A percentile compares a stretch with the other conserved stretches of the same genome.
These are phyloP conservation scores for Barbarea vulgaris DNA, from an alignment of 345 rosid species.

Conservation along the genomic window DNA sequence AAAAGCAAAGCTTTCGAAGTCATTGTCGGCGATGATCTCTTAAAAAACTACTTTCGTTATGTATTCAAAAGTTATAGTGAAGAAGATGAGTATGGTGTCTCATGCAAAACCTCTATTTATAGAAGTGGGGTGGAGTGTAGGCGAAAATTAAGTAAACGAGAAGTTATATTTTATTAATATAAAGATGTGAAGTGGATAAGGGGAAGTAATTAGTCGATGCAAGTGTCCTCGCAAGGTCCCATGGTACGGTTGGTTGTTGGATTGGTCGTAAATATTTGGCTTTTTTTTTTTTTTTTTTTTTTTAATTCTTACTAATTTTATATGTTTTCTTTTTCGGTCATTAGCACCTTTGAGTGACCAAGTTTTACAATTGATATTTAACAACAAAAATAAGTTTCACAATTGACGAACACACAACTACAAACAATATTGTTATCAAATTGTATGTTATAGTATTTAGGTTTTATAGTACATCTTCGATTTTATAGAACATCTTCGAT, in stretches of 20 bases:
- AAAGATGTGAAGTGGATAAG: background rate
- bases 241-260: background rate
- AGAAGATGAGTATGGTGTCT: constrained; percentile 1
- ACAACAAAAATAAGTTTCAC: background rate
- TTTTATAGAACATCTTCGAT: no score
- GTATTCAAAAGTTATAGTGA: background rate
- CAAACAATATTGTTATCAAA: no score
- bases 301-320: background rate
- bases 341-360: no score
- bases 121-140: background rate
- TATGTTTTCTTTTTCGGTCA: background rate
- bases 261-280: background rate
- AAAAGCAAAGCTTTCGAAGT: constrained; percentile 27
- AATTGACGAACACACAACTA: no score
- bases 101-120: constrained; percentile 17
- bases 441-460: no score
- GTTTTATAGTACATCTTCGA: no score
- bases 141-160: background rate
- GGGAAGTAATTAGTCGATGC: background rate
- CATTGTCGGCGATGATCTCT: constrained; percentile 15
- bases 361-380: background rate
- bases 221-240: background rate
- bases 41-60: background rate
- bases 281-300: background rate
- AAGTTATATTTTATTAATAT: background rate